Evolutionary conservation across 129 eudicot genomes (phyloP), one percentile per base, ranked within the genome.

Genomic region (Smallanthus sonchifolius): DNA sequence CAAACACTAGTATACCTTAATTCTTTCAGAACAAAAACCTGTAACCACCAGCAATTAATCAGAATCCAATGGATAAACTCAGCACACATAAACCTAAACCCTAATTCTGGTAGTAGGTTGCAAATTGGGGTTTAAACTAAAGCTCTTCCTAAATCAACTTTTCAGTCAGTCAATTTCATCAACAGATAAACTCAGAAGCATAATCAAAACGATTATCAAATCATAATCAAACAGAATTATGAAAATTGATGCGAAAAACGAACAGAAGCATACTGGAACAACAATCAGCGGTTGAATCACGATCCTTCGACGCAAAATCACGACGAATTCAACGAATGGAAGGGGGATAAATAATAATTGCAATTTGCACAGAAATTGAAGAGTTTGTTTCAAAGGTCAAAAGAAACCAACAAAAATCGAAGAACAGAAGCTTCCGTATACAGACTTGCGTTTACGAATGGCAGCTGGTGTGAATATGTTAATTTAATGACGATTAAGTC

Each of bases 341-440:
- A 10, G 20, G 7, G 24, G 15, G 4, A 74, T 65, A 51, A 19
- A 75, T 38, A 77, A 69, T 1, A 35, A 57, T 37, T 69, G 42
- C 3, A 45, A 13, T 10, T 0, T 10, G 30, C 1, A 42, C 56
- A 66, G 55, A 45, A 59, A 68, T 43, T 59, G 17, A 43, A 70
- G 48, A 49, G 69, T 43, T 59, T 15, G 13, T 42, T 65, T 69
- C 61, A 59, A 68, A 68, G 73, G 82, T 79, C 82, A 79, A 79
- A 67, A 56, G 66, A 66, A 67, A 57, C 42, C 60, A 55, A 64
- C 49, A 24, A 49, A 68, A 45, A n/a, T 28, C 13, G 60, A 69
- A 57, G 81, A 77, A 67, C 69, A 45, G 76, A 77, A 69, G 70
- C 52, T 69, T 77, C 75, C 77, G 82, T 63, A 51, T 55, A 79